A percentile compares a stretch with the other conserved stretches of the same genome.
Conservation (phyloP, 495 filamentous ascomycete species). For the Aspergillus campestris region DNA sequence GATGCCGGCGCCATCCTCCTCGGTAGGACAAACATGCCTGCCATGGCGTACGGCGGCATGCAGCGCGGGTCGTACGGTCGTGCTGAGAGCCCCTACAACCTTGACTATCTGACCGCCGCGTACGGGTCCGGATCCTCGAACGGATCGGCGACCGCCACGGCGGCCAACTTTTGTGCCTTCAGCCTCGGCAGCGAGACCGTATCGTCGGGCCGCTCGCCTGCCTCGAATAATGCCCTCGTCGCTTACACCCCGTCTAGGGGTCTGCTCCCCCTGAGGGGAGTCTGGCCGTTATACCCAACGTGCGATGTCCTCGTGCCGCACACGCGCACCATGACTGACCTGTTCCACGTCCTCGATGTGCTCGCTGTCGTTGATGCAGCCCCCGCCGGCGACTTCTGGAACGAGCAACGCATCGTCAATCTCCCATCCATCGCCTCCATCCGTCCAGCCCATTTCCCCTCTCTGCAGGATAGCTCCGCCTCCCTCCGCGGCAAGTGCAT, state of each 20-base stretch:
- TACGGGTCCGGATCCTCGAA: constrained; percentile 33
- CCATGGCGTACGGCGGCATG: constrained; percentile 37
- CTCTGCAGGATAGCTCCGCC: constrained; percentile 7
- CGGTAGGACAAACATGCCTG: constrained; percentile 40
- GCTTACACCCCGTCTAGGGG: constrained; percentile 32
- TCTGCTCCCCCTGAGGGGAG: constrained; percentile 25
- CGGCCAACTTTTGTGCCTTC: constrained; percentile 28
- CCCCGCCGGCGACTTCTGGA: constrained; percentile 27
- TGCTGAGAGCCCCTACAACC: constrained; percentile 29
- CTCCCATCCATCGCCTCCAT: constrained; percentile 18
- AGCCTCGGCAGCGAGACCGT: constrained; percentile 31
- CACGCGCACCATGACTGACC: constrained; percentile 23
- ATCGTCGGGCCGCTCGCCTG: constrained; percentile 30
- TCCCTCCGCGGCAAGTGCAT: constrained; percentile 22
- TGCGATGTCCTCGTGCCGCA: constrained; percentile 32
- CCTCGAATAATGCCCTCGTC: constrained; percentile 29
- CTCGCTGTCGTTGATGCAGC: constrained; percentile 18
- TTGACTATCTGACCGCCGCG: constrained; percentile 23
- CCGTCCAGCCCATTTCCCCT: constrained; percentile 17
- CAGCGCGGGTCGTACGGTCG: constrained; percentile 30
- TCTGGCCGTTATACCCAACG: constrained; percentile 29
- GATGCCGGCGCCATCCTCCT: constrained; percentile 57
- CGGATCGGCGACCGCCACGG: constrained; percentile 30
- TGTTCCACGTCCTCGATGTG: constrained; percentile 25
- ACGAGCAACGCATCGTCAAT: constrained; percentile 20